Conservation (phyloP, 306 rosid genomes). For the Neltuma alba region DNA sequence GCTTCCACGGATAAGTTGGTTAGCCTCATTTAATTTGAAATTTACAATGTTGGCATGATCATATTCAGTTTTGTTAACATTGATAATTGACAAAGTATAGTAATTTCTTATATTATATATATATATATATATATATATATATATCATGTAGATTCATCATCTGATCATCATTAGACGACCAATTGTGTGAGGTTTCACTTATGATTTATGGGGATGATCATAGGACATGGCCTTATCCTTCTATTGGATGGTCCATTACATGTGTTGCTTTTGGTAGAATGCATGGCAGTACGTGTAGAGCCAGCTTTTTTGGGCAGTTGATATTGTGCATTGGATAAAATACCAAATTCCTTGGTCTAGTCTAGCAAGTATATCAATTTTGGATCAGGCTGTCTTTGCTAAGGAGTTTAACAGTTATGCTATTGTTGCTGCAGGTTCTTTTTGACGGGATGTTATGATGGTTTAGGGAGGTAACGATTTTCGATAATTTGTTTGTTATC, state of each 20-base stretch:
- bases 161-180: background rate
- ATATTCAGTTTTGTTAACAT: constrained; percentile 23
- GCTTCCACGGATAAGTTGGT: background rate
- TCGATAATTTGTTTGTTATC: background rate
- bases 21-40: background rate
- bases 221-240: background rate
- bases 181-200: background rate
- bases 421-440: constrained; percentile 68
- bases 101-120: background rate
- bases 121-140: background rate
- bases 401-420: constrained; percentile 15
- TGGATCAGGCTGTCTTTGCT: constrained; percentile 3
- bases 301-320: background rate
- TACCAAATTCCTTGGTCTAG: constrained; percentile 2
- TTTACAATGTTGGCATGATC: background rate
- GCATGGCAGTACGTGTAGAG: background rate
- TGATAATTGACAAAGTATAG: background rate
- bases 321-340: background rate
- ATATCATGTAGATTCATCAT: background rate
- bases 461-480: constrained; percentile 74
- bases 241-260: background rate
- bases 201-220: background rate
- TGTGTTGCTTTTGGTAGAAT: background rate
- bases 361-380: constrained; percentile 3
- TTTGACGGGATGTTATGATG: constrained; percentile 94